Conservation (phyloP, 371 early-diverging fungal genomes). For the Umbelopsis sp. region DNA sequence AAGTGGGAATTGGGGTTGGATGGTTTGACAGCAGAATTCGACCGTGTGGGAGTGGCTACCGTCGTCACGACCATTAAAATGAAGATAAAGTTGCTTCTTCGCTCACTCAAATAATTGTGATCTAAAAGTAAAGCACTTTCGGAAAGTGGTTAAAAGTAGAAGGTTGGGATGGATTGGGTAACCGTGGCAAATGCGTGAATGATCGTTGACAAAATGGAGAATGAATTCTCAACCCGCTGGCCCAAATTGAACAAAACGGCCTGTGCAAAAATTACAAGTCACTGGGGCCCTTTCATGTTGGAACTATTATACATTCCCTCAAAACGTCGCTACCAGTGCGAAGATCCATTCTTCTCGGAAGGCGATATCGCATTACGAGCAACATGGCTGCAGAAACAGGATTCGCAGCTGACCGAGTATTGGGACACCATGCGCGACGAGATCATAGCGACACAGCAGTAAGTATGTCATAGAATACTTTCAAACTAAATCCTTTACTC, state of each 20-base stretch:
- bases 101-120: not conserved
- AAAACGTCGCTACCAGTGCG: conserved; percentile 32
- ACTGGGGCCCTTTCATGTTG: not conserved
- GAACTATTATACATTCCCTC: conserved; percentile 31
- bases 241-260: not conserved
- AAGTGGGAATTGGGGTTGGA: conserved; percentile 29
- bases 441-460: not conserved
- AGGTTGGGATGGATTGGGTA: too few relatives aligned
- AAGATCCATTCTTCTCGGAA: conserved; percentile 57
- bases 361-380: conserved; percentile 56
- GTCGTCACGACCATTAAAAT: conserved; percentile 17
- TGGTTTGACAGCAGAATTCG: conserved; percentile 13
- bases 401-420: conserved; percentile 18
- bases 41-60: not conserved
- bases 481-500: not conserved
- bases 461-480: not conserved
- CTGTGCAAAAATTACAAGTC: not conserved
- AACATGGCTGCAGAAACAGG: conserved; percentile 46
- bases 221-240: not conserved
- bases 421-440: conserved; percentile 2
- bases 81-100: not conserved
- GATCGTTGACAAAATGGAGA: not conserved
- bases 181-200: too few relatives aligned
- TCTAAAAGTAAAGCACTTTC: too few relatives aligned
- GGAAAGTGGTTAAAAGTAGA: too few relatives aligned